Percentiles rank a stretch among this genome's conserved stretches.
These are phyloP conservation scores for Kregervanrija pseudodelftensis DNA, from an alignment of 805 yeast genomes.

Conservation along the genomic window DNA sequence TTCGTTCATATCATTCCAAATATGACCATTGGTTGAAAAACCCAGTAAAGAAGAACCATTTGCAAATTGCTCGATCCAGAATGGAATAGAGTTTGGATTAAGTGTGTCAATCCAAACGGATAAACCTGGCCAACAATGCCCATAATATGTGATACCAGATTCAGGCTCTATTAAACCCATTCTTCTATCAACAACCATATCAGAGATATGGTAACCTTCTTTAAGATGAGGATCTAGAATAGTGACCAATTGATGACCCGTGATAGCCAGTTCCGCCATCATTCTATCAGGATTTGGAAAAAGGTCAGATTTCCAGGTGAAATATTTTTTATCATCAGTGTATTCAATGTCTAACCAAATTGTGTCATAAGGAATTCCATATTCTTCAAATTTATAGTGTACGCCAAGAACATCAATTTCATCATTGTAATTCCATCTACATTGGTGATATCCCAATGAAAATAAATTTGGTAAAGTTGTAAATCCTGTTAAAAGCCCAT, in stretches of 20 bases:
- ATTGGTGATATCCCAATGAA: slow-evolving; percentile 88
- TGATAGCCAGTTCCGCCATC: slow-evolving; percentile 54
- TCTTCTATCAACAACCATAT: slow-evolving; percentile 38
- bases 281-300: slow-evolving; percentile 73
- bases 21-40: slow-evolving; percentile 55
- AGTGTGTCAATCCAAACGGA: slow-evolving; percentile 89
- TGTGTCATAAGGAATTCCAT: slow-evolving; percentile 77
- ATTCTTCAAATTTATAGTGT: slow-evolving; percentile 58
- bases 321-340: slow-evolving; percentile 78
- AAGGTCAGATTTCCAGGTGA: slow-evolving; percentile 74
- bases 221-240: slow-evolving; percentile 92
- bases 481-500: slow-evolving; percentile 66
- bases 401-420: slow-evolving; percentile 79
- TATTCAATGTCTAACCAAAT: slow-evolving; percentile 96
- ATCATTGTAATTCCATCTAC: slow-evolving; percentile 95
- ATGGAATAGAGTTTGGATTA: slow-evolving; percentile 48
- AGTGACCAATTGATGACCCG: slow-evolving; percentile 76
- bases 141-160: slow-evolving; percentile 45
- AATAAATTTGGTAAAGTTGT: slow-evolving; percentile 69
- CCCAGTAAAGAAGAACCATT: slow-evolving; percentile 41
- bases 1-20: slow-evolving; percentile 99
- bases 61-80: slow-evolving; percentile 52
- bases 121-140: slow-evolving; percentile 98
- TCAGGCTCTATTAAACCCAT: slow-evolving; percentile 41
- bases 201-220: slow-evolving; percentile 58